A percentile compares a stretch with the other conserved stretches of the same genome.
Conservation (phyloP, 208 protist genomes). For the Acanthamoeba castellanii region DNA sequence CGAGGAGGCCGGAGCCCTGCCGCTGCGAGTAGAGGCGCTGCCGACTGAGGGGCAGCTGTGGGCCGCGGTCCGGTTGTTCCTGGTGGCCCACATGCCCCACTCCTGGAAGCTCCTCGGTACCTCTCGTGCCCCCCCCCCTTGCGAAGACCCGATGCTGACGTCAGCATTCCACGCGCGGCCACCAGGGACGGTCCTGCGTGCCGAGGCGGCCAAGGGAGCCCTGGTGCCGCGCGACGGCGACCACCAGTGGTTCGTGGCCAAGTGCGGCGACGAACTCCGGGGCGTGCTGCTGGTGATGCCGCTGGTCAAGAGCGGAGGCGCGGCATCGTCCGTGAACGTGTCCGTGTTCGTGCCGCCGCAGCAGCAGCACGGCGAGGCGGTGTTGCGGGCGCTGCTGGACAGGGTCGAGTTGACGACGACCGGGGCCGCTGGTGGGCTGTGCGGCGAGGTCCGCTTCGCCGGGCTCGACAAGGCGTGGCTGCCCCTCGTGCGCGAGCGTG, state of each 20-base stretch:
- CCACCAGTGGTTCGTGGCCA: conserved; percentile 30
- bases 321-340: neutral
- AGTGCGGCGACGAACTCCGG: neutral
- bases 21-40: neutral
- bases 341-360: neutral
- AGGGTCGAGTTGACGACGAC: neutral
- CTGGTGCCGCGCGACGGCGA: neutral
- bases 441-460: neutral
- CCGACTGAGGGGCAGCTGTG: neutral
- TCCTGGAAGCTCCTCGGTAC: conserved; percentile 52
- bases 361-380: neutral
- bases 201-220: neutral
- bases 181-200: neutral
- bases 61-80: neutral
- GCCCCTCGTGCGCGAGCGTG: neutral
- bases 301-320: neutral
- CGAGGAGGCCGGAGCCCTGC: too few relatives aligned
- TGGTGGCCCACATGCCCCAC: neutral
- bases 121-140: neutral
- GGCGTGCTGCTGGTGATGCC: neutral
- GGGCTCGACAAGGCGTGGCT: neutral
- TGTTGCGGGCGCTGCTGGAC: neutral
- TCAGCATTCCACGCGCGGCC: neutral
- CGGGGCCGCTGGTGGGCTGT: neutral
- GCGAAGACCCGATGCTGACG: neutral